A percentile compares a stretch with the other conserved stretches of the same genome.
phyloP scores from a whole-genome alignment of 1,284 basidiomycete genomes.

The Ganoderma sinense region DNA sequence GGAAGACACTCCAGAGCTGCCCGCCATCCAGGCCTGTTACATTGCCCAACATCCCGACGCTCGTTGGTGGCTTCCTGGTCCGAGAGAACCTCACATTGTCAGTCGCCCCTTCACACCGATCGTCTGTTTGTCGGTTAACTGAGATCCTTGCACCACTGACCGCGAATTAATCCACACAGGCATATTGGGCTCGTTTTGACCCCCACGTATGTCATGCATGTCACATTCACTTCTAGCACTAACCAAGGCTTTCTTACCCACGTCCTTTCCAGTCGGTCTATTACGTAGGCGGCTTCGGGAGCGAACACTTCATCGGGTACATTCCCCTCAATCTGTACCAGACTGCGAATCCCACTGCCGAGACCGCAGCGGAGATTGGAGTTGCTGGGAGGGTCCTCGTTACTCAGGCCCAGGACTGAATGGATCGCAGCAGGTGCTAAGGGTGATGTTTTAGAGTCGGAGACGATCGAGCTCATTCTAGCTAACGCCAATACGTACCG shows the following conservation, averaged over 20 bases:
- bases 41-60: constrained; percentile 58
- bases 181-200: constrained; percentile 64
- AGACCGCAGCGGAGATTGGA: constrained; percentile 5
- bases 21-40: constrained; percentile 51
- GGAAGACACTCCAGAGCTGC: constrained; percentile 42
- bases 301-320: constrained; percentile 64
- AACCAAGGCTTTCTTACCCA: constrained; percentile 10
- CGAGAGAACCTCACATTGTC: constrained; percentile 55
- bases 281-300: constrained; percentile 74
- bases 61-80: constrained; percentile 57
- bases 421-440: neutral
- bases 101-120: constrained; percentile 28
- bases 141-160: constrained; percentile 12
- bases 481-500: neutral
- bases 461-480: neutral
- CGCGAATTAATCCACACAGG: constrained; percentile 39
- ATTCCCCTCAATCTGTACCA: constrained; percentile 61
- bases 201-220: constrained; percentile 49
- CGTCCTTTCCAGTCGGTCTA: constrained; percentile 54
- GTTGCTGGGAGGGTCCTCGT: constrained; percentile 32
- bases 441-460: neutral
- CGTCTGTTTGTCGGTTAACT: constrained; percentile 12
- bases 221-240: neutral
- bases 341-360: constrained; percentile 22
- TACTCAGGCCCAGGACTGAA: constrained; percentile 27